Percentiles rank a stretch among this genome's conserved stretches.
These are phyloP conservation scores for Saccharum hybrid DNA, from an alignment of 202 grass and related monocot species.

Conservation along the genomic window DNA sequence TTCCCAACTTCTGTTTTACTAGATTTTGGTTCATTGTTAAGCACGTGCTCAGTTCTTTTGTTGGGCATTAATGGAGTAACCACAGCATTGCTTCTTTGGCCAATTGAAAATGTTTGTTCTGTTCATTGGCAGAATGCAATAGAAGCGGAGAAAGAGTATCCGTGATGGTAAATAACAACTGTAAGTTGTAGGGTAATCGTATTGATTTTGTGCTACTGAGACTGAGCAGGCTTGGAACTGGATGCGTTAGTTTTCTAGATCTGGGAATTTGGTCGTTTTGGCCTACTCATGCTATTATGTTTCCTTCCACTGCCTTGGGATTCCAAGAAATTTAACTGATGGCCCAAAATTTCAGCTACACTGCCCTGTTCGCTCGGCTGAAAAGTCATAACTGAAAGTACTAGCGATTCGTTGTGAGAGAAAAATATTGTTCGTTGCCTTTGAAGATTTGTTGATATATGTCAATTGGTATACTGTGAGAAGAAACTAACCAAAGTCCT, in stretches of 20 bases:
- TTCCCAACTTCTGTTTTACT: not conserved
- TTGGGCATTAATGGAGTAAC: not conserved
- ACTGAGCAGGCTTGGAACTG: not conserved
- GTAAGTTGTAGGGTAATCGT: not conserved
- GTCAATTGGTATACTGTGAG: not conserved
- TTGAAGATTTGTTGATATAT: not conserved
- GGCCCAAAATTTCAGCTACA: not conserved
- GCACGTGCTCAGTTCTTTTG: not conserved
- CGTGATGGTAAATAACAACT: not conserved
- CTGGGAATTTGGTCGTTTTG: not conserved
- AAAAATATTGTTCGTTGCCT: too few species aligned
- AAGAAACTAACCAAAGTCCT: constrained; percentile 2
- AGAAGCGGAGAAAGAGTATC: not conserved
- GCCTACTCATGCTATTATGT: not conserved
- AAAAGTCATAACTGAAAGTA: too few species aligned
- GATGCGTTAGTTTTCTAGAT: not conserved
- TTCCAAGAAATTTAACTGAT: not conserved
- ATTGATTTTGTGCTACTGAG: not conserved
- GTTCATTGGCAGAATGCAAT: not conserved
- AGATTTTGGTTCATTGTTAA: not conserved
- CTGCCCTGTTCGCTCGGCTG: too few species aligned
- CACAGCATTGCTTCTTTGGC: not conserved
- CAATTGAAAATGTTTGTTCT: not conserved
- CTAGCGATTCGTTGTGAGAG: too few species aligned
- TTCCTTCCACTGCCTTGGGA: not conserved